A percentile compares a stretch with the other conserved stretches of the same genome.
phyloP scores from a whole-genome alignment of 441 rosid species.

The Brassica hybrid region DNA sequence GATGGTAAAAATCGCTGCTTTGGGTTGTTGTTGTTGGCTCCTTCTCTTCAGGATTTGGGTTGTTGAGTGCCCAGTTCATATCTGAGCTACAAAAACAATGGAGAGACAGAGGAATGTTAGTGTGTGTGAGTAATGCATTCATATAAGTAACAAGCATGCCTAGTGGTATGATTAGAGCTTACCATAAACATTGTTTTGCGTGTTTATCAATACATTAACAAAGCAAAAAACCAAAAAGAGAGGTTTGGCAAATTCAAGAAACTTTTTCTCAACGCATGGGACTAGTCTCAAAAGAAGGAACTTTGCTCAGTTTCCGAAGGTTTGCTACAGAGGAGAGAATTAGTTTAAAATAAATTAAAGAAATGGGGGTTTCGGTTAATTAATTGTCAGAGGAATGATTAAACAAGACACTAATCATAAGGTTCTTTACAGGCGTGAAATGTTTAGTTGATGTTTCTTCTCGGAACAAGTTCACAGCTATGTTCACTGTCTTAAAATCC shows the following conservation, averaged over 20 bases:
- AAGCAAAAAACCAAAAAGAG: slow-evolving; percentile 33
- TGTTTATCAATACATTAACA: slow-evolving; percentile 40
- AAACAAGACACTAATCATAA: slow-evolving; percentile 55
- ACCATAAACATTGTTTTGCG: slow-evolving; percentile 60
- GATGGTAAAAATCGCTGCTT: slow-evolving; percentile 33
- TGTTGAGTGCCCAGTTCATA: slow-evolving; percentile 56
- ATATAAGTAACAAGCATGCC: slow-evolving; percentile 43
- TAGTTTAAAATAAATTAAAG: slow-evolving; percentile 5
- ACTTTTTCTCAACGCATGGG: slow-evolving; percentile 55
- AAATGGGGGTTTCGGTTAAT: slow-evolving; percentile 13
- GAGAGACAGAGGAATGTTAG: slow-evolving; percentile 39
- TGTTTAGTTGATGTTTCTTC: slow-evolving; percentile 44
- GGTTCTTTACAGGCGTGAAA: slow-evolving; percentile 69
- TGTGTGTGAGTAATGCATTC: no score
- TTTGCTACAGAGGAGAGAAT: slow-evolving; percentile 22
- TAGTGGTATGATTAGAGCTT: slow-evolving; percentile 37
- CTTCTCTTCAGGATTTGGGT: slow-evolving; percentile 35
- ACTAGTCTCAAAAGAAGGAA: slow-evolving; percentile 88
- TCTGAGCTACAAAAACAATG: slow-evolving; percentile 49
- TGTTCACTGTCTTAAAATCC: slow-evolving; percentile 55
- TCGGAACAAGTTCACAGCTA: slow-evolving; percentile 51
- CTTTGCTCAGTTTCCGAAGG: slow-evolving; percentile 69
- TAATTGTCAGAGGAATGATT: slow-evolving; percentile 32
- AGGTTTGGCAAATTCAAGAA: slow-evolving; percentile 27
- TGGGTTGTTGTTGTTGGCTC: no score